Conservation (phyloP, 2,329 filamentous ascomycete species). For the Botryotinia convoluta region DNA sequence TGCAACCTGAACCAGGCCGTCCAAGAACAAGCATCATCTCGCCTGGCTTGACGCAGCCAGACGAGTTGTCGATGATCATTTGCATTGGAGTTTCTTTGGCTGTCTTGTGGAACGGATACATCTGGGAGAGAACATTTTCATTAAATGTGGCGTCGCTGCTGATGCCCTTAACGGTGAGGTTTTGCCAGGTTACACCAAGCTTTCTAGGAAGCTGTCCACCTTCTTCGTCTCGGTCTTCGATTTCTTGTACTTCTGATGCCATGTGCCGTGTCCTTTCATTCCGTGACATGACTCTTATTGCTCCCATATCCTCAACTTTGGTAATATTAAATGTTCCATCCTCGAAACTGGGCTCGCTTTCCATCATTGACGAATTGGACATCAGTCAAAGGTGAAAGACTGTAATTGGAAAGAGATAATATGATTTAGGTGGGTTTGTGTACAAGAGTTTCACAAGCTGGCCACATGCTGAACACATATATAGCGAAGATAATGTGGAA, state of each 20-base stretch:
- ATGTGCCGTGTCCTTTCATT: background rate
- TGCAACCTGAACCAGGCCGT: background rate
- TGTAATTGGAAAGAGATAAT: background rate
- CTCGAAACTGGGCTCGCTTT: background rate
- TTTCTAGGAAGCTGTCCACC: background rate
- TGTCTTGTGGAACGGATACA: background rate
- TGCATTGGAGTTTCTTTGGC: background rate
- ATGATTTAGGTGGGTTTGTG: background rate
- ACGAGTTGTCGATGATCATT: background rate
- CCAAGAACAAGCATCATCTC: background rate
- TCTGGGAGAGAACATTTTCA: background rate
- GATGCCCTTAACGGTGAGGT: background rate
- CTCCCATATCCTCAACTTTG: background rate
- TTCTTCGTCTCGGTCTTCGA: background rate
- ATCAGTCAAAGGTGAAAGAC: background rate
- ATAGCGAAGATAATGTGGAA: background rate
- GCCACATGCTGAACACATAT: background rate
- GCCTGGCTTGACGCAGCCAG: background rate
- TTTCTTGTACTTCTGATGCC: background rate
- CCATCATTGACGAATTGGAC: background rate
- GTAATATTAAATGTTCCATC: background rate
- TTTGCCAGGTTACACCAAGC: background rate
- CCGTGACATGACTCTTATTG: background rate
- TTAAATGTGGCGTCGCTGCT: background rate
- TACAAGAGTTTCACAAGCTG: background rate